Percentiles rank a stretch among this genome's conserved stretches.
Conservation (phyloP, 1,139 yeast genomes). For the Yamadazyma triangularis region DNA sequence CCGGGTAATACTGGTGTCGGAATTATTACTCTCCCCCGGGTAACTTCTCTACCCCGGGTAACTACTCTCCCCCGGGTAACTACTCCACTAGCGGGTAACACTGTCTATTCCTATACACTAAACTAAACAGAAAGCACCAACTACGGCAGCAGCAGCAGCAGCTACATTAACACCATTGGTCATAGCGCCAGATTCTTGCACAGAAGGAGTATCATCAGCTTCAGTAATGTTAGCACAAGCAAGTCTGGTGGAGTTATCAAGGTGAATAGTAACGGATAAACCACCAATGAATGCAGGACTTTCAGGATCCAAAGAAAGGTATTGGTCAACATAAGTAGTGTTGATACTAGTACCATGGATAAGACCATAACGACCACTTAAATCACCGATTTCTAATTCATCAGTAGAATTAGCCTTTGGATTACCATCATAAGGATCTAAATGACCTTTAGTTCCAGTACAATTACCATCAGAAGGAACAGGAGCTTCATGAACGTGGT, state of each 20-base stretch:
- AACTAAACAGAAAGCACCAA: conserved; percentile 4
- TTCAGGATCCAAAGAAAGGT: conserved; percentile 33
- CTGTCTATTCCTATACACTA: too few relatives aligned
- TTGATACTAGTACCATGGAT: conserved; percentile 20
- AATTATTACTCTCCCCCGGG: too few relatives aligned
- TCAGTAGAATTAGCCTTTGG: conserved; percentile 21
- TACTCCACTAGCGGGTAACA: too few relatives aligned
- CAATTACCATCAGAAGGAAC: conserved; percentile 40
- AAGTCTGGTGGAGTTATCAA: conserved; percentile 26
- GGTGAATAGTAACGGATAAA: conserved; percentile 37
- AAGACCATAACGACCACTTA: conserved; percentile 39
- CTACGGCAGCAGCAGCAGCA: conserved; percentile 3
- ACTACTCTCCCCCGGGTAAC: too few relatives aligned
- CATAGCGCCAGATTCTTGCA: too few relatives aligned
- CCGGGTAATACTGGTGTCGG: too few relatives aligned
- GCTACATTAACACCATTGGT: not conserved
- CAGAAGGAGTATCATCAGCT: too few relatives aligned
- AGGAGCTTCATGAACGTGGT: conserved; percentile 36
- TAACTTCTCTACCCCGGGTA: too few relatives aligned
- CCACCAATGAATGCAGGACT: conserved; percentile 34
- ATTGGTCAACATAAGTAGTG: conserved; percentile 28
- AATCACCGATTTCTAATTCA: conserved; percentile 35
- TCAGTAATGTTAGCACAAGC: conserved; percentile 39
- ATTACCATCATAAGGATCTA: conserved; percentile 37
- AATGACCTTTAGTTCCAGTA: conserved; percentile 33